Evolutionary conservation across 108 stramenopile species (phyloP).

Genomic region (Fragilaria radians): DNA sequence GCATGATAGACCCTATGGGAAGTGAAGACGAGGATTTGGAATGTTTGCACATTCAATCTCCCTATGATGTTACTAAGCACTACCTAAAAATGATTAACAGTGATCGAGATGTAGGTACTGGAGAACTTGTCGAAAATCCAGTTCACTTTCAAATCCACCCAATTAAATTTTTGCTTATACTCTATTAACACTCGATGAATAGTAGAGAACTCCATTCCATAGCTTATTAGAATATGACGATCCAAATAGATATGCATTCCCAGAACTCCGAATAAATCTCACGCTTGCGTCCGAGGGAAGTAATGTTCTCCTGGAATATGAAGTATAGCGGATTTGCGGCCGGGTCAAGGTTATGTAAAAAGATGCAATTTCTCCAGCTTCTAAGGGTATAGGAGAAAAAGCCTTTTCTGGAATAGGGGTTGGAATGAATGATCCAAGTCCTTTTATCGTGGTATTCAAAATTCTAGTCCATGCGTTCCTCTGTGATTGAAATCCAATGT

Average conservation of each 20-base stretch:
- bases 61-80: too few species aligned
- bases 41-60: too few species aligned
- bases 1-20: too few species aligned
- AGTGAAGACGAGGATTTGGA: too few species aligned
- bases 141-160: too few species aligned
- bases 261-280: not conserved
- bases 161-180: too few species aligned
- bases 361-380: not conserved
- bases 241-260: not conserved
- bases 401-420: not conserved
- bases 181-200: too few species aligned
- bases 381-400: not conserved
- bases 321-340: not conserved
- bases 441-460: not conserved
- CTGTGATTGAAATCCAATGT: not conserved
- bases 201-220: not conserved
- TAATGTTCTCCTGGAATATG: not conserved
- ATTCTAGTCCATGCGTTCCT: not conserved
- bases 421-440: not conserved
- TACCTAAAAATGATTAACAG: too few species aligned
- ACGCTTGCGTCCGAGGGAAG: not conserved
- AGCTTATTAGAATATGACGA: not conserved
- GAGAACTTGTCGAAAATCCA: too few species aligned
- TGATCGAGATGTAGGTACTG: too few species aligned
- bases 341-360: not conserved